These are phyloP conservation scores for Erodium texanum DNA, from an alignment of 441 rosid species.

Conservation along the genomic window DNA sequence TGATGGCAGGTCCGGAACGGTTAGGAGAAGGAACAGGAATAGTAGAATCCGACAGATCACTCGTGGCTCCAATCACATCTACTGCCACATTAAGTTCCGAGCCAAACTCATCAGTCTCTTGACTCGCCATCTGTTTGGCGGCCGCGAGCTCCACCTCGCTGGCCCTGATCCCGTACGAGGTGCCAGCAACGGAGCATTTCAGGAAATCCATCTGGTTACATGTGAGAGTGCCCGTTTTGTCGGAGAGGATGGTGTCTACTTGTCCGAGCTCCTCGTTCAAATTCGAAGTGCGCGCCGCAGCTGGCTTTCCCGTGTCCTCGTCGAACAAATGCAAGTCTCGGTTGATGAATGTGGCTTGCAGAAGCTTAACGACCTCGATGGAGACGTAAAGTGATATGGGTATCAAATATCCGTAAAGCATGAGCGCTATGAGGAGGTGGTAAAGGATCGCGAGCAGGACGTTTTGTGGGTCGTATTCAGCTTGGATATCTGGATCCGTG, in stretches of 20 bases:
- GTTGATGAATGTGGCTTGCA: conserved; percentile 85
- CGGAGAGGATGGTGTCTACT: conserved; percentile 89
- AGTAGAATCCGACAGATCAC: neutral
- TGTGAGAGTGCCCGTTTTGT: conserved; percentile 95
- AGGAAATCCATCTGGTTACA: conserved; percentile 98
- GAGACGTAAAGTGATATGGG: conserved; percentile 94
- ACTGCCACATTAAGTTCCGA: neutral
- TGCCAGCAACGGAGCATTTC: conserved; percentile 87
- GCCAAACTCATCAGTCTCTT: conserved; percentile 24
- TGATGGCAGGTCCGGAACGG: conserved; percentile 31
- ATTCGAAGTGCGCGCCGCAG: conserved; percentile 93
- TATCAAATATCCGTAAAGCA: conserved; percentile 84
- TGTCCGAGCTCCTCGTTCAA: conserved; percentile 98
- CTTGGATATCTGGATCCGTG: conserved; percentile 34
- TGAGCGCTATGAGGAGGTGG: conserved; percentile 72
- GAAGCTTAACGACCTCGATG: conserved; percentile 85
- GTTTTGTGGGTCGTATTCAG: conserved; percentile 56
- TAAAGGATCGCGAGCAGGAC: conserved; percentile 45
- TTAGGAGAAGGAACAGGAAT: conserved; percentile 8
- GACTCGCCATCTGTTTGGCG: conserved; percentile 50
- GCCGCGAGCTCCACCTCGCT: conserved; percentile 85
- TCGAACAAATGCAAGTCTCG: conserved; percentile 73
- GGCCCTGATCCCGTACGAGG: conserved; percentile 67
- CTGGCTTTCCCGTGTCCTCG: conserved; percentile 85
- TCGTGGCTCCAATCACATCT: neutral